Base-by-base conservation (phyloP, 2,329 filamentous ascomycete genomes). In the Penicillium sp. region DNA sequence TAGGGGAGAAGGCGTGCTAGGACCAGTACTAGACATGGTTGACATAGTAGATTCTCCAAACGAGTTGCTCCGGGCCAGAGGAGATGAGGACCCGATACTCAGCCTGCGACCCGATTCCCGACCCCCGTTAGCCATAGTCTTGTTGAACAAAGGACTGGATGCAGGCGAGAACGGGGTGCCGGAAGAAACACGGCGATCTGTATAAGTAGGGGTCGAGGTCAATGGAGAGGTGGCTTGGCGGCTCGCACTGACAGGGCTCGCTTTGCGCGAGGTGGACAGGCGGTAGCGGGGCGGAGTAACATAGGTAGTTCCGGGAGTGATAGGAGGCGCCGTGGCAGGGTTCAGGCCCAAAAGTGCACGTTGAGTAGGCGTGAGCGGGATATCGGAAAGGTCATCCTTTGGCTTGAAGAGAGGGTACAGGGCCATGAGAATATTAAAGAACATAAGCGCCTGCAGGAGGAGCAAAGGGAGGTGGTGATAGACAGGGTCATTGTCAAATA, bases 311-410 rank as follows among this genome's bases (percentile, higher is more conserved):
- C 85, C 83, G 2, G 91, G 88, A 0, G 88, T 89, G 0, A 78
- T 73, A 0, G 89, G 84, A 2, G 85, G 80, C 2, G 79, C 85
- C 1, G 88, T 85, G 59, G 83, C 85, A 2, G 91, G 88, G 40
- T 89, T 85, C 3, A 99, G 85, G 50, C 92, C 93, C 53, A 99
- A 86, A 14, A 96, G 84, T 63, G 88, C 84, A 61, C 94, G 89
- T 79, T 98, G 95, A 13, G 88, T 87, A n/a, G 91, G 88, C 0
- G 94, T 97, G 65, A 99, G 84, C 61, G 94, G 87, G 52, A 99
- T 96, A 74, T 99, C 95, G 75, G 87, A 82, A 63, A 97, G 84
- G 62, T 92, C 85, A 75, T 98, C 95, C 66, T 82, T 83, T 44
- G 84, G 82, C 63, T 88, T 85, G 69, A 92, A 77, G 13, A 96